These are phyloP conservation scores for Begonia fuchsioides DNA, from an alignment of 306 rosid genomes.

Conservation along the genomic window DNA sequence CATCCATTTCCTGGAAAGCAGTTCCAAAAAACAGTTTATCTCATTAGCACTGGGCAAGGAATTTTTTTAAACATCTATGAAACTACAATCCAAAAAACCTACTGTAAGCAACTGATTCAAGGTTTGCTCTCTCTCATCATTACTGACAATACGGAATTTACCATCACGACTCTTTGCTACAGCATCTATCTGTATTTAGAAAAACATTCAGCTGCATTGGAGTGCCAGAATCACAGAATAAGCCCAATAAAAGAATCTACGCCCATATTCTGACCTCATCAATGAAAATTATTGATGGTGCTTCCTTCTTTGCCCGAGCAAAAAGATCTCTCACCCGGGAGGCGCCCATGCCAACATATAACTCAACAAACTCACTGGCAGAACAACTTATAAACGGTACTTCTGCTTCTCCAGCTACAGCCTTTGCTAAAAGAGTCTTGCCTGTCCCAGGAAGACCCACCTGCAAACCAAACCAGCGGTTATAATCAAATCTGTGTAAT, in stretches of 20 bases:
- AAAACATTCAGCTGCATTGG: neutral
- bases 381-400: conserved; percentile 97
- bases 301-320: conserved; percentile 97
- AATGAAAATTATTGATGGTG: conserved; percentile 86
- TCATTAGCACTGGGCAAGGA: conserved; percentile 1
- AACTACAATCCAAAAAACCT: conserved; percentile 17
- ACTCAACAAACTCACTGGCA: conserved; percentile 97
- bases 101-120: conserved; percentile 97
- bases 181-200: conserved; percentile 71
- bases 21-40: conserved; percentile 9
- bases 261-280: conserved; percentile 54
- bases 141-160: conserved; percentile 84
- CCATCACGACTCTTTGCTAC: conserved; percentile 99
- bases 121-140: conserved; percentile 96
- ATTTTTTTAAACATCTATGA: conserved; percentile 9
- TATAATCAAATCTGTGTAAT: too few species aligned
- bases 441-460: conserved; percentile 99
- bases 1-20: conserved; percentile 89
- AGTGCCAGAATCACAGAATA: too few species aligned
- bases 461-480: conserved; percentile 22
- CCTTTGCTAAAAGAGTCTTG: conserved; percentile 97
- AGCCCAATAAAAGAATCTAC: conserved; percentile 5
- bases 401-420: conserved; percentile 98
- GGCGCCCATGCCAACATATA: conserved; percentile 99
- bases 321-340: conserved; percentile 99